Conservation (phyloP, 805 yeast genomes). For the Starmerella sirachaensis region DNA sequence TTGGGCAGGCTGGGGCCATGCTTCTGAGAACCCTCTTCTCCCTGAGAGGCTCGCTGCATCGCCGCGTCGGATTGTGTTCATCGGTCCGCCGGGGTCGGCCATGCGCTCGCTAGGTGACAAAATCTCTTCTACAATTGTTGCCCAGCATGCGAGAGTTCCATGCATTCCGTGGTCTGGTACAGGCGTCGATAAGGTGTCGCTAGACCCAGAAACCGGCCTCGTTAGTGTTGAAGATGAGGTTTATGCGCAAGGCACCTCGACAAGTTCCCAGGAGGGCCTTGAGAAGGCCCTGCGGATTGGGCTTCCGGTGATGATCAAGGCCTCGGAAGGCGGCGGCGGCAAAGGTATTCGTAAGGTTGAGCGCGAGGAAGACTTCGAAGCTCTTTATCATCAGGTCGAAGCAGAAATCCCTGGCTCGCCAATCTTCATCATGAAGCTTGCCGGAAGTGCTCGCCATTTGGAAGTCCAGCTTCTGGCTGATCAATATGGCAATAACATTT, state of each 20-base stretch:
- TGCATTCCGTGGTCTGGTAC: constrained; percentile 99
- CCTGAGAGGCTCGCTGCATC: constrained; percentile 94
- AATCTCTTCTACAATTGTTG: constrained; percentile 94
- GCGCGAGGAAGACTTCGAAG: constrained; percentile 58
- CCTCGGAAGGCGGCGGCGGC: constrained; percentile 99
- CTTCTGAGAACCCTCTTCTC: constrained; percentile 91
- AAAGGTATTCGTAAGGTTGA: constrained; percentile 98
- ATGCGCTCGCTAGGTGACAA: constrained; percentile 99
- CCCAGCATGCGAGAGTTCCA: constrained; percentile 96
- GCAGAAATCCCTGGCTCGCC: constrained; percentile 99
- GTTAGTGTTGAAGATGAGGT: constrained; percentile 81
- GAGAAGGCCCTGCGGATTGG: constrained; percentile 77
- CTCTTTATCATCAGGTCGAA: constrained; percentile 84
- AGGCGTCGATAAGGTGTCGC: constrained; percentile 71
- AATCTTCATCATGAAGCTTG: constrained; percentile 91
- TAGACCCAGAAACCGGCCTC: constrained; percentile 58
- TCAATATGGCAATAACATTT: constrained; percentile 95
- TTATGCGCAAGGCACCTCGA: constrained; percentile 80
- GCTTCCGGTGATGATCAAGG: constrained; percentile 97
- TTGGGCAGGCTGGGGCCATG: constrained; percentile 99
- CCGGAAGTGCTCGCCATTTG: constrained; percentile 94
- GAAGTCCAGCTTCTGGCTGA: constrained; percentile 97
- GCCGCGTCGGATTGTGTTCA: constrained; percentile 77
- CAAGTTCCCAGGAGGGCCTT: constrained; percentile 78
- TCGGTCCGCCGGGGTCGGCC: constrained; percentile 98